phyloP scores from a whole-genome alignment of 805 yeast species.

The Candida boleticola region DNA sequence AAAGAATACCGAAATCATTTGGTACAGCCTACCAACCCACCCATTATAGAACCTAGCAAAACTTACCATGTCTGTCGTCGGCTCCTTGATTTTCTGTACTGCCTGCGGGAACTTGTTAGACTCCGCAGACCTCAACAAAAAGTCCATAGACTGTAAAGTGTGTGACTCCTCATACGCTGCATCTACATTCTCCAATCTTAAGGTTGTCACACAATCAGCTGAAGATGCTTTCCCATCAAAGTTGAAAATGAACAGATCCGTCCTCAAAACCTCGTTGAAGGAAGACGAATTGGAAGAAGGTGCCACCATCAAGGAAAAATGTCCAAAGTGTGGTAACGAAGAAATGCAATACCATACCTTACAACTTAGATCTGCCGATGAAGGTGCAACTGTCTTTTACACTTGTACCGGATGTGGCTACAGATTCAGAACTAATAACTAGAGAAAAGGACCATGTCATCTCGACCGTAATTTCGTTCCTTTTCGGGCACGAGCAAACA shows the following conservation, averaged over 20 bases:
- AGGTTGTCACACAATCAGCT: slow-evolving; percentile 84
- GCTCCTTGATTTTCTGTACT: slow-evolving; percentile 89
- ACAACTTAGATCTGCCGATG: slow-evolving; percentile 97
- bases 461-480: no score
- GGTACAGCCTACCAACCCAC: no score
- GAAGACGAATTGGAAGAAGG: slow-evolving; percentile 86
- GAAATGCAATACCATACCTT: slow-evolving; percentile 98
- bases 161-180: slow-evolving; percentile 45
- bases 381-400: slow-evolving; percentile 98
- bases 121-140: slow-evolving; percentile 46
- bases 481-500: no score
- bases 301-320: slow-evolving; percentile 93
- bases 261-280: slow-evolving; percentile 81
- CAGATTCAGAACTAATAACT: slow-evolving; percentile 92
- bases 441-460: slow-evolving; percentile 4
- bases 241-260: slow-evolving; percentile 76
- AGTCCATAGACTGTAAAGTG: slow-evolving; percentile 54
- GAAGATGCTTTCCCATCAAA: slow-evolving; percentile 93
- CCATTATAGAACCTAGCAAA: no score
- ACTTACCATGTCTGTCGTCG: slow-evolving; percentile 91
- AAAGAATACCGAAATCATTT: no score
- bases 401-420: slow-evolving; percentile 93
- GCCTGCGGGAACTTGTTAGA: slow-evolving; percentile 91
- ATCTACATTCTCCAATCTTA: slow-evolving; percentile 65
- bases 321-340: slow-evolving; percentile 98